A percentile compares a stretch with the other conserved stretches of the same genome.
These are phyloP conservation scores for Aspergillus sp. DNA, from an alignment of 2,329 filamentous ascomycete genomes.

Conservation along the genomic window DNA sequence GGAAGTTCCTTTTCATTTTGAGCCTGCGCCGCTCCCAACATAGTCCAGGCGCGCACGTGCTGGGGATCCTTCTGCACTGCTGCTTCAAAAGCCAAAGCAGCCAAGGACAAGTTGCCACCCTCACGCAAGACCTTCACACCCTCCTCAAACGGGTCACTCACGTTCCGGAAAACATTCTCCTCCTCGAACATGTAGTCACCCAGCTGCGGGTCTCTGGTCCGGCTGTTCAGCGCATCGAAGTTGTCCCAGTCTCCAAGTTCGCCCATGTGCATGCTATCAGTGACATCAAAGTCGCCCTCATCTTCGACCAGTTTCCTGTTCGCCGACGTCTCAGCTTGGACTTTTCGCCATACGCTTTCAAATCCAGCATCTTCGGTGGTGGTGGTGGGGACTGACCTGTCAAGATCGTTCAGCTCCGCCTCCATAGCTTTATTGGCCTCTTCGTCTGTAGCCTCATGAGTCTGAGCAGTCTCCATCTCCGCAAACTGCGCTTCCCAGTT, in stretches of 20 bases:
- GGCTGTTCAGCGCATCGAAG: conserved; percentile 64
- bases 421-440: conserved; percentile 71
- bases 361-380: conserved; percentile 75
- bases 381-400: conserved; percentile 63
- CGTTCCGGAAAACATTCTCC: conserved; percentile 79
- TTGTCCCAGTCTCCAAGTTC: conserved; percentile 75
- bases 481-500: conserved; percentile 97
- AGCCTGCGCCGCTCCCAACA: conserved; percentile 84
- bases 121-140: conserved; percentile 88
- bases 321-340: conserved; percentile 39
- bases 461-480: conserved; percentile 61
- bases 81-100: conserved; percentile 90
- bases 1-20: conserved; percentile 98
- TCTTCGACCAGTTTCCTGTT: conserved; percentile 57
- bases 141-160: conserved; percentile 82
- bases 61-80: conserved; percentile 83
- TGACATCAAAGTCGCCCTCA: conserved; percentile 50
- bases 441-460: conserved; percentile 46
- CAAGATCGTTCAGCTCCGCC: conserved; percentile 80
- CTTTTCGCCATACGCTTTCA: conserved; percentile 61
- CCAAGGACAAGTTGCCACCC: conserved; percentile 87
- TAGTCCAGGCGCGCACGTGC: conserved; percentile 89
- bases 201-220: conserved; percentile 66
- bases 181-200: conserved; percentile 93
- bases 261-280: conserved; percentile 51